phyloP scores from a whole-genome alignment of 768 basidiomycete species.

The Boletus tylopilopsis region DNA sequence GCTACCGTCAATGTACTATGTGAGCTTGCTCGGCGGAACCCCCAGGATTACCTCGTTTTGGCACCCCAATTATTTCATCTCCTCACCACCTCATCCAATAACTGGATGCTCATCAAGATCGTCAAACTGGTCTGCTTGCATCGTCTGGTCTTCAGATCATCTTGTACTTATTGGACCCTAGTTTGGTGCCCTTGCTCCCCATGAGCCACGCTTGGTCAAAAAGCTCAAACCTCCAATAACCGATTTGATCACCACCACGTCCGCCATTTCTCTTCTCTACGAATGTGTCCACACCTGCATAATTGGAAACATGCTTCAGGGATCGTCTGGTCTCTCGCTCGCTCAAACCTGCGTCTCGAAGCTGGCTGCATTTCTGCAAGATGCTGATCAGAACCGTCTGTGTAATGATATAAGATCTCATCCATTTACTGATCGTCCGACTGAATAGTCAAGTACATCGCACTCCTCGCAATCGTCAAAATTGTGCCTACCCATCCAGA shows the following conservation, averaged over 20 bases:
- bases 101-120: slow-evolving; percentile 99
- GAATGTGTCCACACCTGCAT: slow-evolving; percentile 99
- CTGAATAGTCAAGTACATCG: slow-evolving; percentile 91
- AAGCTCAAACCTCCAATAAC: slow-evolving; percentile 94
- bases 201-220: slow-evolving; percentile 90
- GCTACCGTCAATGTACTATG: slow-evolving; percentile 93
- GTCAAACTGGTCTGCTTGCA: slow-evolving; percentile 77
- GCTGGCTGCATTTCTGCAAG: slow-evolving; percentile 85
- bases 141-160: neutral
- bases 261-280: slow-evolving; percentile 92
- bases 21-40: slow-evolving; percentile 80
- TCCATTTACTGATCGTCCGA: slow-evolving; percentile 16
- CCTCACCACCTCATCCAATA: slow-evolving; percentile 90
- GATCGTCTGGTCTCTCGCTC: slow-evolving; percentile 68
- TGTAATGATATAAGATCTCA: slow-evolving; percentile 17
- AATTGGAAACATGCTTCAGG: slow-evolving; percentile 92
- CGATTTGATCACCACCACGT: slow-evolving; percentile 91
- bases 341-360: slow-evolving; percentile 91
- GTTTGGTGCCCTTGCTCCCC: slow-evolving; percentile 91
- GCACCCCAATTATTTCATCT: slow-evolving; percentile 94
- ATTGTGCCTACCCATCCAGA: slow-evolving; percentile 91
- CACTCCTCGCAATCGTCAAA: slow-evolving; percentile 90
- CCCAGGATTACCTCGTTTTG: slow-evolving; percentile 75
- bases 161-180: slow-evolving; percentile 29
- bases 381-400: slow-evolving; percentile 94